Evolutionary conservation across 371 early-diverging fungal genomes (phyloP), one percentile per base, ranked within the genome.

Genomic region (Rhizopus sp.): DNA sequence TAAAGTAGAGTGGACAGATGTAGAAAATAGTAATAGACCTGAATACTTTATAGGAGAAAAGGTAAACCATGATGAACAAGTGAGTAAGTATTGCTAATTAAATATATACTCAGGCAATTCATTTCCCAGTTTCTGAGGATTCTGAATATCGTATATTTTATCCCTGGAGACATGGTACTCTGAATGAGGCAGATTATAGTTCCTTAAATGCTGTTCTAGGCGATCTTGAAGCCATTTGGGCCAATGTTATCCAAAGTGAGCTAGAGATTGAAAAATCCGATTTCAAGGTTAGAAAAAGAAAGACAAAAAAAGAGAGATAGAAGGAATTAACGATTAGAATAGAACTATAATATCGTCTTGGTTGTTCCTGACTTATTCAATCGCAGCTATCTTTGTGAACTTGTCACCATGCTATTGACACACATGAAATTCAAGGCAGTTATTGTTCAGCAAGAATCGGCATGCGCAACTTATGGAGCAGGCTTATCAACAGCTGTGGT

Each of bases 401-500:
- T 90, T n/a, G 55, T 89, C 0, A 79, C 77, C 2, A 70, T 94
- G 80, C 59, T 94, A 46, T 67, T 95, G 39, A 74, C 77, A 13
- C 82, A 84, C 50, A 90, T 93, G 89, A 81, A 86, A 4, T 93
- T 95, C 63, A 78, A 76, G 35, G 86, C 85, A 4, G 84, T 89
- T 0, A 75, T 89, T 38, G 69, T 92, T 15, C 88, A 89, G 39
- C 94, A 91, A 71, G 92, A 90, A 64, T 91, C 95, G 0, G 80
- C 82, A 1, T 85, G 88, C 63, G 94, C 92, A 1, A 87, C 92
- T 0, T 93, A 87, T 71, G 95, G 95, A 53, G 94, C 96, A 3
- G 95, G 96, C 23, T 80, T 92, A 5, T 89, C 93, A 0, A 80
- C 83, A 8, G 93, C 93, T 0, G 93, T 93, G 58, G 90, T 95